These are phyloP conservation scores for Imleria badia DNA, from an alignment of 768 basidiomycete genomes.

Conservation along the genomic window DNA sequence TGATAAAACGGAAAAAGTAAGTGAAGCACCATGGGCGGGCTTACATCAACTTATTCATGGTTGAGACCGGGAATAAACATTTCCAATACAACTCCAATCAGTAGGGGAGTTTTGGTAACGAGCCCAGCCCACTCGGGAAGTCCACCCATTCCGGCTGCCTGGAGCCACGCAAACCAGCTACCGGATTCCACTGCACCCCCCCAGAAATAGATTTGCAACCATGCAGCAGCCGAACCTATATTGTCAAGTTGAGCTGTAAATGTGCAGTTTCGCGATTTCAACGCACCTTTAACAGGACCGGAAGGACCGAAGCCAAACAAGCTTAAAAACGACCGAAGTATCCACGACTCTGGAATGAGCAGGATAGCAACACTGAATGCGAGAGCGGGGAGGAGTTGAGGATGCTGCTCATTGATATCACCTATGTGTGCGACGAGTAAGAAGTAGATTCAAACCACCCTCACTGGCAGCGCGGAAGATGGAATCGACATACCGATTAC, in stretches of 20 bases:
- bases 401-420: slow-evolving; percentile 16
- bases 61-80: background rate
- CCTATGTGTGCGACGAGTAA: background rate
- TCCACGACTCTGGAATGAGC: slow-evolving; percentile 16
- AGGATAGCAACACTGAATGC: background rate
- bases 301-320: slow-evolving; percentile 16
- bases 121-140: slow-evolving; percentile 2
- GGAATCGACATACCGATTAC: slow-evolving; percentile 5
- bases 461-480: background rate
- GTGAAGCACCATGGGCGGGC: no score
- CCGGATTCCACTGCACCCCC: background rate
- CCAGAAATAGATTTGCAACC: slow-evolving; percentile 4
- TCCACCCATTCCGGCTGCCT: slow-evolving; percentile 9
- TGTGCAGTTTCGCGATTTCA: fast-evolving
- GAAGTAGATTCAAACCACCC: background rate
- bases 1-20: no score
- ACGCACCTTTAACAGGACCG: slow-evolving; percentile 14
- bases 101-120: background rate
- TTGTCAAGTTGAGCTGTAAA: background rate
- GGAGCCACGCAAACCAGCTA: slow-evolving; percentile 16
- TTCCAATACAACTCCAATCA: background rate
- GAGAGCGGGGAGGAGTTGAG: slow-evolving; percentile 3
- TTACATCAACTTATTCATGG: background rate
- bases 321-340: slow-evolving; percentile 9
- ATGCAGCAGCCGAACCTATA: slow-evolving; percentile 15